Evolutionary conservation across 2,329 filamentous ascomycete genomes (phyloP).

Genomic region (Exophiala oligosperma): DNA sequence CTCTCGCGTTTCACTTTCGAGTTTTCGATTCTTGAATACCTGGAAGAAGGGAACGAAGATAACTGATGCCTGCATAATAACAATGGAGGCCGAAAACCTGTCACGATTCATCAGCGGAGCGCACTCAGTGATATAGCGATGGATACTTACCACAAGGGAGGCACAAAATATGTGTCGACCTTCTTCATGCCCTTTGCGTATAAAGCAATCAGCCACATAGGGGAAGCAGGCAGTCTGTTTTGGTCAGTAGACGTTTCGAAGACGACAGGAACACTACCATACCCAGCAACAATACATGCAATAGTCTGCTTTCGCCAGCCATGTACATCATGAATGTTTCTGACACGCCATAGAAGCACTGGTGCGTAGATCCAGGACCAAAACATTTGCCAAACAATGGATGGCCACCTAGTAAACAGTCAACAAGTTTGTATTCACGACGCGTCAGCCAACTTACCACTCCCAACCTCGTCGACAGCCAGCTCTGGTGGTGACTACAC

Average conservation of each 20-base stretch:
- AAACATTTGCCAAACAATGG: conserved; percentile 63
- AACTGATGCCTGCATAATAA: conserved; percentile 63
- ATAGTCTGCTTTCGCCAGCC: conserved; percentile 67
- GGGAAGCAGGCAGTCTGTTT: conserved; percentile 61
- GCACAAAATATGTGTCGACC: conserved; percentile 58
- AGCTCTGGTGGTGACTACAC: conserved; percentile 54
- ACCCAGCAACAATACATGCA: conserved; percentile 48
- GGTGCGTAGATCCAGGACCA: conserved; percentile 65
- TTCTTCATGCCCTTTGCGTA: conserved; percentile 49
- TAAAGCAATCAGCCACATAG: conserved; percentile 62
- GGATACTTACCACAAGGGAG: conserved; percentile 58
- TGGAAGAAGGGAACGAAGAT: conserved; percentile 65
- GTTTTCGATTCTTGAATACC: conserved; percentile 42
- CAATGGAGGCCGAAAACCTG: conserved; percentile 59
- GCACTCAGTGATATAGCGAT: not conserved
- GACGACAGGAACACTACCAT: not conserved
- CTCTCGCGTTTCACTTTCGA: conserved; percentile 38
- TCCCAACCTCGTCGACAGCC: conserved; percentile 59
- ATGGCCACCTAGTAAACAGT: conserved; percentile 52
- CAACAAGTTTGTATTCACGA: not conserved
- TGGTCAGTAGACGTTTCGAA: conserved; percentile 4
- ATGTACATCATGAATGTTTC: conserved; percentile 63
- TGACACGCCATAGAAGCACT: conserved; percentile 61
- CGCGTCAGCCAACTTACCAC: conserved; percentile 50
- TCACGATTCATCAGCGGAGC: conserved; percentile 8